Base-by-base conservation (phyloP, 352 stramenopile genomes). In the Phytopythium vexans region DNA sequence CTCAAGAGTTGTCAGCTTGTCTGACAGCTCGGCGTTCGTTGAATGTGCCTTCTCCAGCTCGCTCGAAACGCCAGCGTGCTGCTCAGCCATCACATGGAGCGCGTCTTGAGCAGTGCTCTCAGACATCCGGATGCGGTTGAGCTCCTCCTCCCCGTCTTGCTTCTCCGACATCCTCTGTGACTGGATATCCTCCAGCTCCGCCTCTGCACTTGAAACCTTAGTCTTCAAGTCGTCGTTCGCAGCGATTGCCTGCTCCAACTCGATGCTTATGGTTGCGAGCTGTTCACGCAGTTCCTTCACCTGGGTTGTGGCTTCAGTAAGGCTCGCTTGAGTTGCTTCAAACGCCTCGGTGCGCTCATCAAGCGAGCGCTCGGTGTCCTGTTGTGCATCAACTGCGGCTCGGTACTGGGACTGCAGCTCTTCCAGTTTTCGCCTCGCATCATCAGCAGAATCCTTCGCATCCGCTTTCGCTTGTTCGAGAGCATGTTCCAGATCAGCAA, bases 111-210 rank as follows among this genome's bases (percentile, higher is more conserved):
- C 48, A 1, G 15, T 54, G 11, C 36, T 54, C 37, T 54, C 48
- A 11, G 48, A 54, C 48, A 54, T 54, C 11, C 48, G 48, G 48
- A 54, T 54, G 35, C 48, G 48, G 36, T 45, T 54, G 4, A 54
- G 36, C 27, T 54, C 48, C 36, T 54, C 48, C 12, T 54, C 48
- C 10, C 48, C 48, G 9, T 54, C 48, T n/a, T 54, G 48, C 27
- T 43, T 43, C 37, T 54, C 48, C 11, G 48, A 54, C 48, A 54
- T 45, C 8, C 48, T 35, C 21, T 54, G 48, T 7, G 48, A 37
- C 2, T 54, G 58, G 3, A 72, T 37, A 5, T 47, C 58, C 6
- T 60, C 46, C 7, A 71, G 47, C 21, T 72, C 41, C 1, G 32
- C 4, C 40, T 70, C 44, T 9, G 72, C 36, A 9, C 35, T 14